A percentile compares a stretch with the other conserved stretches of the same genome.
Evolutionary conservation across 345 rosid genomes (phyloP).

Genomic region (Hypericum androsaemum): DNA sequence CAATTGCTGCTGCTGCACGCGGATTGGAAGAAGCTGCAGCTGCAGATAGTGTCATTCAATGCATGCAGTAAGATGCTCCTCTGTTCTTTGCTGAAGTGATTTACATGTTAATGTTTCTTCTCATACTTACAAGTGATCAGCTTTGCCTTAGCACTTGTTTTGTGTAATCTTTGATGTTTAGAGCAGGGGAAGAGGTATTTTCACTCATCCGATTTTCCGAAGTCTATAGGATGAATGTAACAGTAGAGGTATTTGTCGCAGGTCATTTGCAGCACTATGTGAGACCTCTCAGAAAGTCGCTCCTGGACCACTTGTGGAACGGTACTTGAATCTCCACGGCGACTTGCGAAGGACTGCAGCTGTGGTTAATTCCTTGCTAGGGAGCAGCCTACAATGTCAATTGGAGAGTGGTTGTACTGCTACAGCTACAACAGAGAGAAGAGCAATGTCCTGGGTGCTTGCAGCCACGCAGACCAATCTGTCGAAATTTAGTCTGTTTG

Average conservation of each 20-base stretch:
- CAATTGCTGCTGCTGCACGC: conserved; percentile 24
- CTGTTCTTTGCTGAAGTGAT: no score
- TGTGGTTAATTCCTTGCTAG: conserved; percentile 20
- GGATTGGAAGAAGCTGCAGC: conserved; percentile 39
- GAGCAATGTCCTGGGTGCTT: conserved; percentile 36
- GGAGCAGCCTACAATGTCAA: conserved; percentile 5
- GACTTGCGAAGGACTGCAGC: conserved; percentile 19
- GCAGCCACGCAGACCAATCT: conserved; percentile 30
- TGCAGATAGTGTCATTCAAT: conserved; percentile 24
- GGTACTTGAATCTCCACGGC: conserved; percentile 33
- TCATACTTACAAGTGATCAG: no score
- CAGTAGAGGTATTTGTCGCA: conserved; percentile 3
- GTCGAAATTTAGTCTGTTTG: conserved; percentile 30
- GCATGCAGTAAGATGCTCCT: conserved; percentile 26
- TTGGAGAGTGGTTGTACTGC: conserved; percentile 8
- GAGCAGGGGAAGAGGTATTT: no score
- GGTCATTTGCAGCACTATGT: conserved; percentile 31
- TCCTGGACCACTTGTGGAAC: conserved; percentile 22
- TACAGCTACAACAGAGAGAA: conserved; percentile 11
- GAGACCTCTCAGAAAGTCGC: conserved; percentile 22
- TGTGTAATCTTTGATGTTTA: no score
- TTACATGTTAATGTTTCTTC: no score
- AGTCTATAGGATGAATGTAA: no score
- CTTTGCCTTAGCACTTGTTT: no score
- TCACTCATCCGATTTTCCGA: neutral